Conservation (phyloP, 306 rosid species). For the Casuarina cunninghamiana region DNA sequence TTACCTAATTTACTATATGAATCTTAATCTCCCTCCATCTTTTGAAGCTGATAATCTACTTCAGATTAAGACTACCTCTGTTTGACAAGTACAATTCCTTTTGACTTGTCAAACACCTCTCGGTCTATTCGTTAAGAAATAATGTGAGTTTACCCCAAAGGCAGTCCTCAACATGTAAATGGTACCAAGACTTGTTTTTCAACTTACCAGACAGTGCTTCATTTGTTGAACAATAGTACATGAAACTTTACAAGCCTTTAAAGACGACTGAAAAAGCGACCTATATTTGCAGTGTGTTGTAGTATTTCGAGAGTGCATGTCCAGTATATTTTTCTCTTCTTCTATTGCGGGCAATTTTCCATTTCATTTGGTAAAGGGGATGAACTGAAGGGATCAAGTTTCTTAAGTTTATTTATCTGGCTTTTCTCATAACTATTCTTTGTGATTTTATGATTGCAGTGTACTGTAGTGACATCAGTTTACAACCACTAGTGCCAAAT, state of each 20-base stretch:
- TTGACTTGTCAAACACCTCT: too few species aligned
- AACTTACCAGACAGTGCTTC: neutral
- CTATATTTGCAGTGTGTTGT: neutral
- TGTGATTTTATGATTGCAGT: neutral
- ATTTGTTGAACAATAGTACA: neutral
- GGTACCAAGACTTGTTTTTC: neutral
- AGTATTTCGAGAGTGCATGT: neutral
- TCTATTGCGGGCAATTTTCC: neutral
- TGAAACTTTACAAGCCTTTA: neutral
- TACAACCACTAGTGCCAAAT: neutral
- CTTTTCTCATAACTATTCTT: neutral
- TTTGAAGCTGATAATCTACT: too few species aligned
- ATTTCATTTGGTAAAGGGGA: constrained; percentile 1
- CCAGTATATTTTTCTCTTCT: neutral
- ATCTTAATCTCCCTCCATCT: neutral
- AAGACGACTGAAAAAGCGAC: neutral
- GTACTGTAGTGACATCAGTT: constrained; percentile 15
- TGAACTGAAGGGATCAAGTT: constrained; percentile 3
- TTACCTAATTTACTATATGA: neutral
- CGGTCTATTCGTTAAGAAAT: too few species aligned
- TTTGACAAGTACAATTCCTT: too few species aligned
- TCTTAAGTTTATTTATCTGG: neutral
- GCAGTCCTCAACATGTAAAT: neutral
- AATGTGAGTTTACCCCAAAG: neutral
- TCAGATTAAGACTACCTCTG: too few species aligned